Evolutionary conservation across 1,284 basidiomycete species (phyloP).

Genomic region (Ganoderma boninense): DNA sequence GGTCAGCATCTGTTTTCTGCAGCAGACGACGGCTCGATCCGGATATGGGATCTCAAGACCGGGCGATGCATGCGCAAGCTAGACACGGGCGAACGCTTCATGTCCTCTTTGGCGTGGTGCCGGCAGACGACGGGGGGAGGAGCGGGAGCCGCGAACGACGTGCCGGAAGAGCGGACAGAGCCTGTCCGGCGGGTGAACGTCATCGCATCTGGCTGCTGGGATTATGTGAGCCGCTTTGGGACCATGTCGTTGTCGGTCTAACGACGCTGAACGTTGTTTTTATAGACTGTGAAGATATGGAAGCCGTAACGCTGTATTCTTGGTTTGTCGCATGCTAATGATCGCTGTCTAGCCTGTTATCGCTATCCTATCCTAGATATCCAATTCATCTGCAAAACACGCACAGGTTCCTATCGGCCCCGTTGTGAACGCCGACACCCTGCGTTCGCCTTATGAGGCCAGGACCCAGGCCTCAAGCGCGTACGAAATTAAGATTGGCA

Average conservation of each 20-base stretch:
- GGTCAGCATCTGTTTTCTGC: constrained; percentile 77
- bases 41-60: constrained; percentile 76
- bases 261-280: not conserved
- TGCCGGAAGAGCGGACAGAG: not conserved
- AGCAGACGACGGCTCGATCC: constrained; percentile 78
- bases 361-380: not conserved
- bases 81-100: constrained; percentile 76
- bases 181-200: not conserved
- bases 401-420: too few relatives aligned
- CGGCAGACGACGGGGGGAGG: constrained; percentile 48
- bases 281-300: constrained; percentile 2
- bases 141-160: not conserved
- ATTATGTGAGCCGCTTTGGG: not conserved
- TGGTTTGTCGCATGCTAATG: not conserved
- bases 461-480: too few relatives aligned
- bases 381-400: not conserved
- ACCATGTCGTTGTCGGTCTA: not conserved
- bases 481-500: too few relatives aligned
- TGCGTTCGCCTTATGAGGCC: too few relatives aligned
- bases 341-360: not conserved
- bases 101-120: constrained; percentile 72
- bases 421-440: too few relatives aligned
- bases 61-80: constrained; percentile 70
- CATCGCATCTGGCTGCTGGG: not conserved
- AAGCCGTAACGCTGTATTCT: not conserved